phyloP scores from a whole-genome alignment of 2,329 filamentous ascomycete species.

The Cladophialophora chaetospira region DNA sequence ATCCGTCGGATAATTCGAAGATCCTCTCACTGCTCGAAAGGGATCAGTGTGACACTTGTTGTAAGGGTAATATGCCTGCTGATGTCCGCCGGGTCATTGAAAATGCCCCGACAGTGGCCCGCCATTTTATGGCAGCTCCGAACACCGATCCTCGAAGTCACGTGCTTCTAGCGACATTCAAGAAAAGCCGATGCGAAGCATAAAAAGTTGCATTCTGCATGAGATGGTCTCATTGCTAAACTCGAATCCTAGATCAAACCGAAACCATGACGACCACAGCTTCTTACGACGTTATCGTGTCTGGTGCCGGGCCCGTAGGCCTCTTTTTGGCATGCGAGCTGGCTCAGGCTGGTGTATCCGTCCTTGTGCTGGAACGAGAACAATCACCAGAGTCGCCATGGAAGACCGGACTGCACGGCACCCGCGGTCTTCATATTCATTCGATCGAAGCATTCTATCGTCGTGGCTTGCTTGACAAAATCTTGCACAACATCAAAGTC shows the following conservation, averaged over 20 bases:
- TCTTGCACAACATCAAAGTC: conserved; percentile 28
- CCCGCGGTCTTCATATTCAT: conserved; percentile 39
- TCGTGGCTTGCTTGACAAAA: conserved; percentile 41
- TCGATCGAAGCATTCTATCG: conserved; percentile 44
- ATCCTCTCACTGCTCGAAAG: no score
- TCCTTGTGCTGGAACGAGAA: conserved; percentile 42
- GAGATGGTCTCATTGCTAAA: no score
- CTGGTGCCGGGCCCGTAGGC: conserved; percentile 51
- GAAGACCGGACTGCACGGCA: conserved; percentile 34
- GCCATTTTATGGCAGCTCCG: neutral
- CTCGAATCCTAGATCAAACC: neutral
- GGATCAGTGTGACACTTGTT: neutral
- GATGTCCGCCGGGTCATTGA: neutral
- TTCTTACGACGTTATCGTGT: conserved; percentile 44
- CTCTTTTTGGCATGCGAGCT: conserved; percentile 47
- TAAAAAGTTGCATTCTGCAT: neutral
- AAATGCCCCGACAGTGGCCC: neutral
- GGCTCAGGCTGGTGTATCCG: conserved; percentile 36
- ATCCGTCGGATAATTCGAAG: no score
- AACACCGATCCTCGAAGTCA: neutral
- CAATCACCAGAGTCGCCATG: conserved; percentile 32
- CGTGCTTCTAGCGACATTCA: neutral
- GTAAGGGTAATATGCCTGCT: neutral
- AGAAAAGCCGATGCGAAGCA: neutral
- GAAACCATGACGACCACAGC: neutral